A percentile compares a stretch with the other conserved stretches of the same genome.
Evolutionary conservation across 495 filamentous ascomycete genomes (phyloP).

Genomic region (Aspergillus bertholletiae): DNA sequence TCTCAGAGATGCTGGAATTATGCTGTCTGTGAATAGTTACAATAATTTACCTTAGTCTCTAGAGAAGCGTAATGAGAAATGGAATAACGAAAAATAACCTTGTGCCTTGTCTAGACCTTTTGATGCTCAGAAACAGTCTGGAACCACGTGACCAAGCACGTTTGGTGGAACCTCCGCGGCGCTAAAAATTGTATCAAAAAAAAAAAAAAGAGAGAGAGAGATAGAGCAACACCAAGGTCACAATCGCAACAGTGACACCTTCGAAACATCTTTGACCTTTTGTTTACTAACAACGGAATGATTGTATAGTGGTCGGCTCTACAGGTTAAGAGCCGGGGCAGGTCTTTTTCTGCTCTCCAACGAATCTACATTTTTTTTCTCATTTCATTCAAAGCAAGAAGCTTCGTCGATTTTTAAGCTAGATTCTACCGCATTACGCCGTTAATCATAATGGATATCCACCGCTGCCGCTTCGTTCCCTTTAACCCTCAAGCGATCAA

Average conservation of each 20-base stretch:
- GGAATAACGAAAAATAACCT: neutral
- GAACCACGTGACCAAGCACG: slow-evolving; percentile 14
- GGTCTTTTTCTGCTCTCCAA: slow-evolving; percentile 17
- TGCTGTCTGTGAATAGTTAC: too few species aligned
- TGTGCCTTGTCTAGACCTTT: too few species aligned
- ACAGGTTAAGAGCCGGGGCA: slow-evolving; percentile 21
- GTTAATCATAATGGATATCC: slow-evolving; percentile 74
- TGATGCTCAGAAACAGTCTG: too few species aligned
- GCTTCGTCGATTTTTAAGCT: slow-evolving; percentile 1
- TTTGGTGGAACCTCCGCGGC: slow-evolving; percentile 17
- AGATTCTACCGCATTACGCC: slow-evolving; percentile 3
- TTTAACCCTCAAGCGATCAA: slow-evolving; percentile 93
- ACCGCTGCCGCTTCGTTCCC: slow-evolving; percentile 95
- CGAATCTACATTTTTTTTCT: slow-evolving; percentile 1
- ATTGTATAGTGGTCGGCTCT: slow-evolving; percentile 30
- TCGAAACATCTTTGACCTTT: neutral
- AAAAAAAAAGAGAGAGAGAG: slow-evolving; percentile 18
- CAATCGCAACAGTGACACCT: slow-evolving; percentile 23
- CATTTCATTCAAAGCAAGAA: neutral
- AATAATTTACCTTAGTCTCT: too few species aligned
- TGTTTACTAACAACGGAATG: slow-evolving; percentile 25
- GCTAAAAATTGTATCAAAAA: slow-evolving; percentile 27
- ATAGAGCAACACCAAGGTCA: slow-evolving; percentile 16
- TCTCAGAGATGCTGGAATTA: too few species aligned
- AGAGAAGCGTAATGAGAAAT: too few species aligned